Evolutionary conservation across 2,329 filamentous ascomycete genomes (phyloP).

Genomic region (Alternaria gansuensis): DNA sequence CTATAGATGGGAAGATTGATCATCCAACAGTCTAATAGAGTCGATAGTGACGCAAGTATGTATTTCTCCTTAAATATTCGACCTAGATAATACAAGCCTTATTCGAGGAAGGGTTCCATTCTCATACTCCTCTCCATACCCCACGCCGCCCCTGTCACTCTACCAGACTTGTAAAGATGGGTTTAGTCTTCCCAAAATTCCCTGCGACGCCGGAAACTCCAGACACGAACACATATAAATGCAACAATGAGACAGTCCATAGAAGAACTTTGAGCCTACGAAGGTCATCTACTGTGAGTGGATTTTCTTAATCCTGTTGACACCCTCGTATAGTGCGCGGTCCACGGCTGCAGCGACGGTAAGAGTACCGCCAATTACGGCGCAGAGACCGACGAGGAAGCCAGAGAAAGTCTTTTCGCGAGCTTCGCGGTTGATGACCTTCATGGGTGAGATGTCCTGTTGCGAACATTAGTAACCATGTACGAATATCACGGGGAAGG

Average conservation of each 20-base stretch:
- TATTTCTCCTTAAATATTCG: background rate
- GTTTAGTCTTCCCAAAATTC: constrained; percentile 2
- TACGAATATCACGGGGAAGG: background rate
- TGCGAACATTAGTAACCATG: constrained; percentile 20
- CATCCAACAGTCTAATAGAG: background rate
- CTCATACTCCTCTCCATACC: background rate
- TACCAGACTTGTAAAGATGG: constrained; percentile 1
- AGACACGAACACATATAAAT: constrained; percentile 14
- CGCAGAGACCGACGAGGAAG: constrained; percentile 93
- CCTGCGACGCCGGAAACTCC: constrained; percentile 17
- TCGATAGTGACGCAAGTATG: background rate
- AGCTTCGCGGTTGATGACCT: constrained; percentile 96
- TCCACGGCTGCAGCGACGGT: constrained; percentile 96
- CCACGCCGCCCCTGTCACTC: background rate
- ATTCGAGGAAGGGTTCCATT: background rate
- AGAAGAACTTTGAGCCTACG: background rate
- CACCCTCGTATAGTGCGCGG: constrained; percentile 88
- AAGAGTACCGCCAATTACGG: constrained; percentile 91
- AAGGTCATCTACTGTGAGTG: constrained; percentile 62
- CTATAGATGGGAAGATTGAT: background rate
- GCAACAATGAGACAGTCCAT: constrained; percentile 4
- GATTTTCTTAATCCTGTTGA: constrained; percentile 85
- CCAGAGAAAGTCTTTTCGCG: constrained; percentile 87
- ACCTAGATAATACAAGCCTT: constrained; percentile 14
- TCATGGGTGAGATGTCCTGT: constrained; percentile 98